Base-by-base conservation (phyloP, 768 basidiomycete species). In the Mycena olivaceomarginata region DNA sequence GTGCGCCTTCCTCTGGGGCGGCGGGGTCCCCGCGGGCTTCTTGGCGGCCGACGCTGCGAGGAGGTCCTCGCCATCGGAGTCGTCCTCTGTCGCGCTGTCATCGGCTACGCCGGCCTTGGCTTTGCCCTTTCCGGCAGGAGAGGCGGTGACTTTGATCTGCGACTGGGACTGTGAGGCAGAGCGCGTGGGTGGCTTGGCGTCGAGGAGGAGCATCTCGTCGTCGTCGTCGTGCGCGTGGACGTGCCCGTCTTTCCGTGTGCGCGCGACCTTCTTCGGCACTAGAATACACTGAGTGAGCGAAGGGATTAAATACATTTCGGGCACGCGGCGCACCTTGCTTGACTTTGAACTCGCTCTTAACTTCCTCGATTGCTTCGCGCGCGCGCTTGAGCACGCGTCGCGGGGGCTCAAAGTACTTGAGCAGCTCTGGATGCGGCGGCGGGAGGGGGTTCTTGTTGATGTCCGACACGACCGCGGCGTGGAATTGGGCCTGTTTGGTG, bases 401-500 rank as follows among this genome's bases (percentile, higher is more conserved):
- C 0, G 98, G 98, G 6, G 96, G 92, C 13, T 96, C 88, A 80
- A 98, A 93, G 85, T 95, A 99, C 82, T 95, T 97, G 40, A 91
- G 86, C 1, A 98, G 88, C 71, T 96, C 96, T 2, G 94, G 94
- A 84, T 98, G 97, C 1, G 96, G 95, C 3, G 96, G 95, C 1
- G 95, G 94, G 11, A 98, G 89, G 0, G 97, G 96, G 71, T 96
- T 89, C 9, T 88, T 88, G 25, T 88, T 84, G n/a, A 98, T 84
- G 82, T 98, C 95, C 2, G 91, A 86, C 22, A 94, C 93, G 12
- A 96, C 90, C 2, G 97, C 97, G 67, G 91, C 91, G 82, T 98
- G 98, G 85, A 98, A 96, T 80, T 97, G 92, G 15, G 97, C 97
- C 87, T 98, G 97, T 83, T 98, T 98, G 72, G 94, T 90, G 67